phyloP scores from a whole-genome alignment of 192 early-diverging fungal genomes.

The Mortierella hygrophila region DNA sequence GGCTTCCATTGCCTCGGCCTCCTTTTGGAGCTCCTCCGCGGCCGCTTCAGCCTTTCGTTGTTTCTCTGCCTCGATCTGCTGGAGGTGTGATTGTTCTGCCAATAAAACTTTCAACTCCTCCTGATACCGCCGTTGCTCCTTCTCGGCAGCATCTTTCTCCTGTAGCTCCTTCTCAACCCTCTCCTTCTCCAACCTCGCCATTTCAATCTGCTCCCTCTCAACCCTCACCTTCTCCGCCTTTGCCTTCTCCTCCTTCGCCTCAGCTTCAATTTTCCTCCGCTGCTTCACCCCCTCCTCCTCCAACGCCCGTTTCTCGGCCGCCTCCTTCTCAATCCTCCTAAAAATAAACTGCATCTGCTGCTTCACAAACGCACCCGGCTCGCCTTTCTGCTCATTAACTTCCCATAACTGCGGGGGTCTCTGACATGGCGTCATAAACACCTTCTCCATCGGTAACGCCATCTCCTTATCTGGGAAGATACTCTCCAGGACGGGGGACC shows the following conservation, averaged over 20 bases:
- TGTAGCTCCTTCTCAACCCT: neutral
- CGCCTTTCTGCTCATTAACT: constrained; percentile 9
- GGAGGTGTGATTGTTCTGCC: neutral
- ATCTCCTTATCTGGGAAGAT: neutral
- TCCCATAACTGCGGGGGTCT: constrained; percentile 29
- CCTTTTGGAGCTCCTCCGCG: neutral
- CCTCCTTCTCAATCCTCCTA: neutral
- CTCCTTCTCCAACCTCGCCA: neutral
- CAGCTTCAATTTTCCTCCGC: neutral
- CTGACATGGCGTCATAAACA: constrained; percentile 31
- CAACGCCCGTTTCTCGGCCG: neutral
- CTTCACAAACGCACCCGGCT: constrained; percentile 19
- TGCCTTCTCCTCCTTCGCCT: neutral
- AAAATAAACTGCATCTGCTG: constrained; percentile 18
- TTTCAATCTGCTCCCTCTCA: neutral
- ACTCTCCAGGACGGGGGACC: constrained; percentile 11
- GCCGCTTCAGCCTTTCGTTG: neutral
- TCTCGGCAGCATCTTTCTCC: neutral
- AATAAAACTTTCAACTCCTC: neutral
- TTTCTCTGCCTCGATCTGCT: neutral
- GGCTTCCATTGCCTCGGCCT: neutral
- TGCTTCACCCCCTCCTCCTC: neutral
- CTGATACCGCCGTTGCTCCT: neutral
- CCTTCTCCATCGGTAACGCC: neutral
- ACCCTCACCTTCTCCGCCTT: neutral